Evolutionary conservation across 345 rosid species (phyloP).

Genomic region (Brassica napus): Da-Ae NC_063444.1:9511501-9512000

Average conservation of each 20-base stretch:
- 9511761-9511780: constrained; percentile 32
- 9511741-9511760: constrained; percentile 6
- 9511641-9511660: background rate
- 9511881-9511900: constrained; percentile 2
- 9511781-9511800: constrained; percentile 24
- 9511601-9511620: background rate
- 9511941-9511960: background rate
- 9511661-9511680: background rate
- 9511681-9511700: background rate
- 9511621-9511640: too few species aligned
- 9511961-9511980: background rate
- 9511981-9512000: constrained; percentile 15
- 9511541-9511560: background rate
- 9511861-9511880: constrained; percentile 29
- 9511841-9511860: constrained; percentile 26
- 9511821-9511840: constrained; percentile 30
- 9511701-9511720: constrained; percentile 10
- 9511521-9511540: background rate
- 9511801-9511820: constrained; percentile 28
- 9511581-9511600: background rate
- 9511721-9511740: constrained; percentile 29
- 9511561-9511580: background rate
- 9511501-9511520: background rate
- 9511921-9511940: constrained; percentile 5
- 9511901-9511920: constrained; percentile 7